phyloP scores from a whole-genome alignment of 164 flowering plant species.

The Cinnamomum chago region DNA sequence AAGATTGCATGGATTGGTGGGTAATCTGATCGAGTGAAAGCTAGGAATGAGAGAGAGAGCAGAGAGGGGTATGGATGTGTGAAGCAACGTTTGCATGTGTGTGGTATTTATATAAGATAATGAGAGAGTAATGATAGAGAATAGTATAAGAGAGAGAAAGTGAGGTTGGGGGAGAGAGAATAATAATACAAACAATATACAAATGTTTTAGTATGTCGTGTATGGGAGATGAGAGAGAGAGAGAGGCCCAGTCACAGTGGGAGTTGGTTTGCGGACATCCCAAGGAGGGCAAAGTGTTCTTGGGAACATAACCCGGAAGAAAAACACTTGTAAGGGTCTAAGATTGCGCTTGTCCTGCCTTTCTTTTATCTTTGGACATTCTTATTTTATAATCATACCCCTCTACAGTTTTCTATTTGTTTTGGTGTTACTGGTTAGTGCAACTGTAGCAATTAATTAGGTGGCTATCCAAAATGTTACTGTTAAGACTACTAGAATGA shows the following conservation, averaged over 20 bases:
- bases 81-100: conserved; percentile 23
- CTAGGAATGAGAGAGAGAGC: neutral
- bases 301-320: conserved; percentile 45
- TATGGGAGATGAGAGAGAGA: neutral
- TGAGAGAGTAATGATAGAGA: neutral
- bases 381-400: too few species aligned
- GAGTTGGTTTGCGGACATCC: conserved; percentile 55
- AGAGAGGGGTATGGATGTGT: neutral
- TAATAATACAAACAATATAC: neutral
- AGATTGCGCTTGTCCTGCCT: conserved; percentile 24
- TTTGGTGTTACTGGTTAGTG: too few species aligned
- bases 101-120: conserved; percentile 34
- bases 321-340: conserved; percentile 24
- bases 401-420: too few species aligned
- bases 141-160: neutral
- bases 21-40: neutral
- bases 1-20: conserved; percentile 2
- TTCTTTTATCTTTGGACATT: neutral
- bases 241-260: neutral
- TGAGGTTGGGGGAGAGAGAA: neutral
- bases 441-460: too few species aligned
- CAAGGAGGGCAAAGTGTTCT: conserved; percentile 34
- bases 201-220: too few species aligned
- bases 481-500: too few species aligned
- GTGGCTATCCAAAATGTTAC: too few species aligned